phyloP scores from a whole-genome alignment of 495 filamentous ascomycete species.

The Tricharina praecox region DNA sequence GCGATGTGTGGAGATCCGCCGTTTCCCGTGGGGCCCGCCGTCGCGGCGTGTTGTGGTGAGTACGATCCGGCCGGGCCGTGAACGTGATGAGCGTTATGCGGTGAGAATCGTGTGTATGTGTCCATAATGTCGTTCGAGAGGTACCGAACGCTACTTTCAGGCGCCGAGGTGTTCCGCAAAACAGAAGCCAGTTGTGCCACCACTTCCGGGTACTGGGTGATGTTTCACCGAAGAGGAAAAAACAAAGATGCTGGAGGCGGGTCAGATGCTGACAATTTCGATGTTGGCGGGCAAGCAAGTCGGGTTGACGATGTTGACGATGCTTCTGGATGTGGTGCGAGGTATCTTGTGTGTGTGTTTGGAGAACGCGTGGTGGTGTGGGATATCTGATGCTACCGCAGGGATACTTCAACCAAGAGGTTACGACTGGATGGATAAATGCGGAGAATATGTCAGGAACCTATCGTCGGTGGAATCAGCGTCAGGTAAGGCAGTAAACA shows the following conservation, averaged over 20 bases:
- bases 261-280: neutral
- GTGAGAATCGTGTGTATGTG: conserved; percentile 14
- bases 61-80: conserved; percentile 18
- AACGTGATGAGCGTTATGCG: conserved; percentile 22
- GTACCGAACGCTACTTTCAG: neutral
- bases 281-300: too few relatives aligned
- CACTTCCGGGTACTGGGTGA: neutral
- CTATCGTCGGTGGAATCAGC: conserved; percentile 25
- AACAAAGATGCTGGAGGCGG: neutral
- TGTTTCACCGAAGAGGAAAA: neutral
- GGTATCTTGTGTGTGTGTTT: neutral
- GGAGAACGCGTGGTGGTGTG: conserved; percentile 19
- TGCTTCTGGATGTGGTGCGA: neutral
- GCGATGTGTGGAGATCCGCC: conserved; percentile 23
- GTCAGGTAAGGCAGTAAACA: conserved; percentile 13
- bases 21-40: conserved; percentile 14
- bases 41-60: conserved; percentile 21
- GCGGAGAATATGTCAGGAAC: conserved; percentile 27
- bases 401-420: conserved; percentile 13
- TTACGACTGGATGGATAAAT: conserved; percentile 26
- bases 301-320: neutral
- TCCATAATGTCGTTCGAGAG: conserved; percentile 14
- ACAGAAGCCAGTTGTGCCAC: neutral
- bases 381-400: conserved; percentile 23
- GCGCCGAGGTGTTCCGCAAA: neutral